Base-by-base conservation (phyloP, 176 grass and related monocot genomes). In the Ensete glaucum region DNA sequence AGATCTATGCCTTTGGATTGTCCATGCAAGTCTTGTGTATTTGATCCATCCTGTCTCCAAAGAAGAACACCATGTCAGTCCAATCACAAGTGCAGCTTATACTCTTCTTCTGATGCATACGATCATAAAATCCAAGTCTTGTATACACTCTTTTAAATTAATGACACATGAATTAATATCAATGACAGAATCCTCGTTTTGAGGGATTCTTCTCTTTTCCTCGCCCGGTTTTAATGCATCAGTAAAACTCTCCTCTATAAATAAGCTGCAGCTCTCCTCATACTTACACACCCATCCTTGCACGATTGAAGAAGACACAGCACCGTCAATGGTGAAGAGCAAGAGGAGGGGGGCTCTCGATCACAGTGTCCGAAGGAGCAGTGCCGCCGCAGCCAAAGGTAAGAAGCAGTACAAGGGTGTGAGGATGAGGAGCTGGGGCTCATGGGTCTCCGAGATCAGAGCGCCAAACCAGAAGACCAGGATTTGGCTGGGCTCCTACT, bases 391-490 rank as follows among this genome's bases (percentile, higher is more conserved):
- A 0, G 22, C 1, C 23, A 9, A 25, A 65, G 63, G 23, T 1
- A 71, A 71, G 68, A 21, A 48, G 19, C 54, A 43, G 9, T 75
- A 75, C 73, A 75, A 75, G 55, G 73, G 73, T 8, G 73, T 75
- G 24, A 29, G 73, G 16, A 75, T 75, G 73, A 34, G 73, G 73
- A 75, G 73, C 54, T 75, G 73, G 73, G 73, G 73, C 1, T 75
- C 73, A 2, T 75, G 73, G 73, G 73, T 75, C 12, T 75, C 73
- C 8, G 73, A 75, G 73, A 75, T 75, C 53, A 58, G 73, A 34
- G 73, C 73, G 5, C 73, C 73, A 13, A 56, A 75, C 54, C 73
- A 75, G 73, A 75, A 75, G 73, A 75, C 73, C 73, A 75, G 73
- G 73, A 75, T 75, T 25, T 75, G 73, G 73, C 54, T 75, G 54